A percentile compares a stretch with the other conserved stretches of the same genome.
Conservation (phyloP, 371 early-diverging fungal species). For the Nematocida sp. region DNA sequence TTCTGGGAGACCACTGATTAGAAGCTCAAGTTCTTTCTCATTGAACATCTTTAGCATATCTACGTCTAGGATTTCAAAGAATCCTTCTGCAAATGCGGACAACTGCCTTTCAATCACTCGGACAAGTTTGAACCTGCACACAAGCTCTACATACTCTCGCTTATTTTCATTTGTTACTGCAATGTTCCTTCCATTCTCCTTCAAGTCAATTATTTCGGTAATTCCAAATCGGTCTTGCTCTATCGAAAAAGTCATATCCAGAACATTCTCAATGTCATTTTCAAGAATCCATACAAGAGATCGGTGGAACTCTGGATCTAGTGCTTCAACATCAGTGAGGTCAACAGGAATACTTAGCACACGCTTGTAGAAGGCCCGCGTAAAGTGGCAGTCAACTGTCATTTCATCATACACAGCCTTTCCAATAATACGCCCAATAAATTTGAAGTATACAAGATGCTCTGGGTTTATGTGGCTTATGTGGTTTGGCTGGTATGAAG, state of each 20-base stretch:
- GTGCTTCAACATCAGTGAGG: conserved; percentile 87
- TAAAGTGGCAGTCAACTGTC: conserved; percentile 87
- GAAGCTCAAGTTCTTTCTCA: conserved; percentile 91
- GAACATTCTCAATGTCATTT: conserved; percentile 86
- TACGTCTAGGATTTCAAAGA: conserved; percentile 87
- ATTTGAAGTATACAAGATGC: conserved; percentile 89
- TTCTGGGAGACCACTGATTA: conserved; percentile 93
- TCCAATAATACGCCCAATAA: conserved; percentile 94
- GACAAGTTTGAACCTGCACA: conserved; percentile 81
- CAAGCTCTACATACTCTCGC: conserved; percentile 84
- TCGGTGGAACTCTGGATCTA: conserved; percentile 91
- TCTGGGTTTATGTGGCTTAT: conserved; percentile 86
- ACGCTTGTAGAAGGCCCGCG: conserved; percentile 92
- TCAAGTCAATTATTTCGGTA: conserved; percentile 78
- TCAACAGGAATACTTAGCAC: conserved; percentile 83
- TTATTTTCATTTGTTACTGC: conserved; percentile 90
- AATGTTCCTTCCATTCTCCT: conserved; percentile 81
- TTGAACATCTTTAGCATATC: conserved; percentile 86
- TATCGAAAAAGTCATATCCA: conserved; percentile 85
- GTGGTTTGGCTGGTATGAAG: conserved; percentile 91
- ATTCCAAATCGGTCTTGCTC: conserved; percentile 88
- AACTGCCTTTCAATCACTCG: conserved; percentile 85
- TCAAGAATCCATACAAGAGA: conserved; percentile 91
- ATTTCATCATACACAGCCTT: conserved; percentile 92
- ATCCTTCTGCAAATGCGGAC: conserved; percentile 82